Evolutionary conservation across 176 grass and related monocot genomes (phyloP).

Genomic region (Pontederia paniculata): DNA sequence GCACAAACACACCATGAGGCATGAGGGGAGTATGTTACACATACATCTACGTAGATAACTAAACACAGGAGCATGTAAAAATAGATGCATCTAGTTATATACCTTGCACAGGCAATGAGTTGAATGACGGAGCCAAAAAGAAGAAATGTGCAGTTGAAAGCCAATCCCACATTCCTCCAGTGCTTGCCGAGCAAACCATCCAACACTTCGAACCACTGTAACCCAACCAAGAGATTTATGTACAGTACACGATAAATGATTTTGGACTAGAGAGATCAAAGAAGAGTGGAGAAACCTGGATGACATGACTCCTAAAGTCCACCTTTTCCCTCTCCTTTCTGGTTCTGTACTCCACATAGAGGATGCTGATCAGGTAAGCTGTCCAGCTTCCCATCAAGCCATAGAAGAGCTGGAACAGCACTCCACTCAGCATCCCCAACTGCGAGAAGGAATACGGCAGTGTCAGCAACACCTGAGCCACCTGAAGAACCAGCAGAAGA

Average conservation of each 20-base stretch:
- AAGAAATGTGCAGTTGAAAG: slow-evolving; percentile 98
- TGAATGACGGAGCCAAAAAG: slow-evolving; percentile 99
- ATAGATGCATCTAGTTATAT: neutral
- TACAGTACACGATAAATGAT: too few species aligned
- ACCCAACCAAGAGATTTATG: neutral
- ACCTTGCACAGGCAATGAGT: slow-evolving; percentile 98
- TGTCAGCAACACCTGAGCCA: slow-evolving; percentile 94
- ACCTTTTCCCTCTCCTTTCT: slow-evolving; percentile 96
- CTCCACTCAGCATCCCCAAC: slow-evolving; percentile 89
- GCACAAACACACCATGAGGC: slow-evolving; percentile 8
- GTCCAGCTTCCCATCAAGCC: slow-evolving; percentile 95
- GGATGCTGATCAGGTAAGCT: slow-evolving; percentile 94
- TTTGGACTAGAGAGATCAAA: neutral
- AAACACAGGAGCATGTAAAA: too few species aligned
- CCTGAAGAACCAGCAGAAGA: slow-evolving; percentile 32
- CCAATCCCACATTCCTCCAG: slow-evolving; percentile 93
- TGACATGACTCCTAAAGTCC: slow-evolving; percentile 95
- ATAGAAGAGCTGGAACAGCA: slow-evolving; percentile 92
- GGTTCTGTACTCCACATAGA: slow-evolving; percentile 88
- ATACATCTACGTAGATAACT: too few species aligned
- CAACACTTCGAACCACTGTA: slow-evolving; percentile 97
- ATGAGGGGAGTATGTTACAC: slow-evolving; percentile 5
- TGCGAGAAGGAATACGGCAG: slow-evolving; percentile 98
- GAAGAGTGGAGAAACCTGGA: slow-evolving; percentile 34
- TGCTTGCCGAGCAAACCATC: slow-evolving; percentile 89